A percentile compares a stretch with the other conserved stretches of the same genome.
Evolutionary conservation across 2,329 filamentous ascomycete species (phyloP).

Genomic region (Samsoniella hepiali): DNA sequence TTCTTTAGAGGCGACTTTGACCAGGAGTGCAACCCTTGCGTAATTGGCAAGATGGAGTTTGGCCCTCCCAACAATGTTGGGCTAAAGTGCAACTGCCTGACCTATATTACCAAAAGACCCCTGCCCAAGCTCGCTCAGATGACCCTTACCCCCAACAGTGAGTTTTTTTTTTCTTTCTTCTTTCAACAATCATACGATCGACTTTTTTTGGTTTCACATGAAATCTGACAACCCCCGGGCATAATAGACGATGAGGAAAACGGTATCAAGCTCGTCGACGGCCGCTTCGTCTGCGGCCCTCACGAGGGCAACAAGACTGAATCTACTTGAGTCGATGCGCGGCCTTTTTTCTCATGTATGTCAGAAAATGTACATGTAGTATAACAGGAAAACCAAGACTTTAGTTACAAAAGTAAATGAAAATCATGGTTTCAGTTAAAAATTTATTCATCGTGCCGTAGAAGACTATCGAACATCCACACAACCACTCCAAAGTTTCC

Average conservation of each 20-base stretch:
- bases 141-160: background rate
- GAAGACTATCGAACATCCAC: too few relatives aligned
- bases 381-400: background rate
- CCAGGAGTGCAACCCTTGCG: background rate
- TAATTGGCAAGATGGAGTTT: background rate
- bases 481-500: too few relatives aligned
- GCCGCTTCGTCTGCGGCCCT: slow-evolving; percentile 11
- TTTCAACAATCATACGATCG: too few relatives aligned
- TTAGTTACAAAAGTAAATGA: background rate
- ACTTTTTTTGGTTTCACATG: too few relatives aligned
- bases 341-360: background rate
- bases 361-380: background rate
- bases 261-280: background rate
- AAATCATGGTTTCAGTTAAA: too few relatives aligned
- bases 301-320: background rate
- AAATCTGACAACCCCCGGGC: too few relatives aligned
- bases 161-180: background rate
- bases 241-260: background rate
- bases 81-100: slow-evolving; percentile 10
- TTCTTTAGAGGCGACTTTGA: slow-evolving; percentile 7
- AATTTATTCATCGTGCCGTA: too few relatives aligned
- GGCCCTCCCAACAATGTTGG: background rate
- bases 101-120: background rate
- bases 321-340: background rate
- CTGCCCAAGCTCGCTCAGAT: background rate